Evolutionary conservation across 2,329 filamentous ascomycete species (phyloP).

Genomic region (Phialophora verrucosa): DNA sequence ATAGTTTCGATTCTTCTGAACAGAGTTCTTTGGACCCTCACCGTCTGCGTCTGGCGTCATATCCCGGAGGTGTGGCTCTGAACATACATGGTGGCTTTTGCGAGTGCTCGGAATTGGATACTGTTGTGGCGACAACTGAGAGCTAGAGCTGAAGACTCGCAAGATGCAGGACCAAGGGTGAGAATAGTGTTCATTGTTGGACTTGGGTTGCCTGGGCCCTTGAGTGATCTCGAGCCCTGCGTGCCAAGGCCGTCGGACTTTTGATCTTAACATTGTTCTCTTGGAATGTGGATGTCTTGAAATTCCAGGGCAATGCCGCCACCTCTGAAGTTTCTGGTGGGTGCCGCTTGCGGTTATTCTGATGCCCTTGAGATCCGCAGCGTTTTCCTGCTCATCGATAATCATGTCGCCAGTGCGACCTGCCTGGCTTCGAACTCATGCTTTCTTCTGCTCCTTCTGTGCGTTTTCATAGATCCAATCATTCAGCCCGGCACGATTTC

Average conservation of each 20-base stretch:
- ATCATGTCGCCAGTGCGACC: not conserved
- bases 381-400: not conserved
- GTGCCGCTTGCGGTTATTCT: not conserved
- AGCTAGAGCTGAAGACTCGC: slow-evolving; percentile 10
- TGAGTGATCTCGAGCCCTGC: slow-evolving; percentile 10
- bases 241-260: slow-evolving; percentile 4
- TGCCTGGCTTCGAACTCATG: slow-evolving; percentile 13
- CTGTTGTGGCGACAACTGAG: slow-evolving; percentile 7
- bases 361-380: not conserved
- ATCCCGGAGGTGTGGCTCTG: not conserved
- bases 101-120: not conserved
- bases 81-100: not conserved
- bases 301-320: not conserved
- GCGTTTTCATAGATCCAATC: slow-evolving; percentile 95
- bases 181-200: slow-evolving; percentile 5
- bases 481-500: slow-evolving; percentile 86
- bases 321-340: not conserved
- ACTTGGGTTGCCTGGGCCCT: not conserved
- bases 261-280: slow-evolving; percentile 42
- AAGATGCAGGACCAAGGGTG: slow-evolving; percentile 1
- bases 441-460: slow-evolving; percentile 62
- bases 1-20: not conserved
- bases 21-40: slow-evolving; percentile 14
- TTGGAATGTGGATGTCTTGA: slow-evolving; percentile 33
- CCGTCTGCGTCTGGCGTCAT: slow-evolving; percentile 17